These are phyloP conservation scores for Silene vulgaris DNA, from an alignment of 179 eudicot species.

Conservation along the genomic window DNA sequence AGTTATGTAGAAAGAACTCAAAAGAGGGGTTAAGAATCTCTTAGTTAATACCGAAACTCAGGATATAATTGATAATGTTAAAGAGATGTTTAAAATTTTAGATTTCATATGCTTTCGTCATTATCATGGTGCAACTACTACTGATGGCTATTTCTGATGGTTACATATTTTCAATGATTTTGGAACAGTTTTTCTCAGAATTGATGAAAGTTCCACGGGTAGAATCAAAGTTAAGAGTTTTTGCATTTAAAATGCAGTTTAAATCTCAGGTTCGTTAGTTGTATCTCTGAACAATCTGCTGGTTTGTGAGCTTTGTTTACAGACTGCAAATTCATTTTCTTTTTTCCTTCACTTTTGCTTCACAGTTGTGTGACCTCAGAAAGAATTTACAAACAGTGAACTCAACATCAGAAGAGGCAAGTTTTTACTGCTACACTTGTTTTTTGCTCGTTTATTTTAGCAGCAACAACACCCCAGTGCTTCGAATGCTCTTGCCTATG, in stretches of 20 bases:
- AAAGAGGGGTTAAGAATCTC: not conserved
- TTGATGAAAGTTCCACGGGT: slow-evolving; percentile 88
- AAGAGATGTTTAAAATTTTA: slow-evolving; percentile 1
- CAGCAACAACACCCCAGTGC: not conserved
- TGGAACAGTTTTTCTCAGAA: slow-evolving; percentile 76
- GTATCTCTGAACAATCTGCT: not conserved
- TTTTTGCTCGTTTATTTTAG: not conserved
- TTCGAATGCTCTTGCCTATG: not conserved
- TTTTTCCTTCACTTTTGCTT: not conserved
- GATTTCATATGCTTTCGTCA: not conserved
- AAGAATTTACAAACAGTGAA: slow-evolving; percentile 55
- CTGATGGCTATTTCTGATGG: not conserved
- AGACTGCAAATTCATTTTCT: slow-evolving; percentile 1
- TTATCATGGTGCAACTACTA: not conserved
- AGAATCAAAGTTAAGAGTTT: slow-evolving; percentile 77
- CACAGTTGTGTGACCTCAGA: slow-evolving; percentile 73
- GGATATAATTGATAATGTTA: not conserved
- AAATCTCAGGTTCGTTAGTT: slow-evolving; percentile 53
- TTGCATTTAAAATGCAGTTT: slow-evolving; percentile 80
- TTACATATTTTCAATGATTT: slow-evolving; percentile 8
- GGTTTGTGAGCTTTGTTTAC: slow-evolving; percentile 6
- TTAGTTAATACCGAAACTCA: not conserved
- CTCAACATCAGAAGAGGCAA: slow-evolving; percentile 78
- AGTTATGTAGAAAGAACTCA: not conserved
- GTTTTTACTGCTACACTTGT: slow-evolving; percentile 17